A percentile compares a stretch with the other conserved stretches of the same genome.
phyloP scores from a whole-genome alignment of 208 protist species.

The Trypanosoma vivax region DNA sequence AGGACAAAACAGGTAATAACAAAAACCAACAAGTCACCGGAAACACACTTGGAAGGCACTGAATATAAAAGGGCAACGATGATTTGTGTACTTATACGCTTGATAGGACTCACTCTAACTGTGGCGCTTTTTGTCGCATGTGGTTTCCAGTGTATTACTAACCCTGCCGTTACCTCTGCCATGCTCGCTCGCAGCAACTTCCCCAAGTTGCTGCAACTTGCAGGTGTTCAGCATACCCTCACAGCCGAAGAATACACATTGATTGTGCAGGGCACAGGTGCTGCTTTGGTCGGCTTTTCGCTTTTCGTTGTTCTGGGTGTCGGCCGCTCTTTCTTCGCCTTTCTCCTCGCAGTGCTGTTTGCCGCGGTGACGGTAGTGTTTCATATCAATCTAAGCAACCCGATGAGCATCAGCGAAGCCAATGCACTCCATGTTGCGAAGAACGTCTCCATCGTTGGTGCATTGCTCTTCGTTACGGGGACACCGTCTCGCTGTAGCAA shows the following conservation, averaged over 20 bases:
- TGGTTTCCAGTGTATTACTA: constrained; percentile 44
- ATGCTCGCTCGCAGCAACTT: constrained; percentile 67
- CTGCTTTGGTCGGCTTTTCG: constrained; percentile 59
- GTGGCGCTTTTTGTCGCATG: constrained; percentile 45
- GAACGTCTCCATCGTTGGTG: constrained; percentile 56
- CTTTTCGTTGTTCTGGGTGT: constrained; percentile 78
- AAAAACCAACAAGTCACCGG: neutral
- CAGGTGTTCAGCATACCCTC: constrained; percentile 16
- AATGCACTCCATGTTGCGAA: constrained; percentile 48
- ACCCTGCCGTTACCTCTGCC: constrained; percentile 32
- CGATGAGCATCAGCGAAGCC: constrained; percentile 17
- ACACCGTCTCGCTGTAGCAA: constrained; percentile 44
- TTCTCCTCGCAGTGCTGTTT: constrained; percentile 49
- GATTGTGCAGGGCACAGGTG: constrained; percentile 46
- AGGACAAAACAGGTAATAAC: constrained; percentile 2
- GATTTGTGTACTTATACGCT: constrained; percentile 46
- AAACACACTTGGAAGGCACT: too few relatives aligned
- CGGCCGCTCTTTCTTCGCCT: constrained; percentile 70
- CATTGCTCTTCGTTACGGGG: constrained; percentile 61
- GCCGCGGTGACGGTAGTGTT: constrained; percentile 49
- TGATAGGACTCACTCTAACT: constrained; percentile 50
- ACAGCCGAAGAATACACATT: constrained; percentile 34
- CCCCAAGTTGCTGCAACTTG: constrained; percentile 31
- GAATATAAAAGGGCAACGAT: constrained; percentile 10
- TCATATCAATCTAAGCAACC: constrained; percentile 50